Evolutionary conservation across 2,329 filamentous ascomycete species (phyloP).

Genomic region (Aureobasidium sp.): DNA sequence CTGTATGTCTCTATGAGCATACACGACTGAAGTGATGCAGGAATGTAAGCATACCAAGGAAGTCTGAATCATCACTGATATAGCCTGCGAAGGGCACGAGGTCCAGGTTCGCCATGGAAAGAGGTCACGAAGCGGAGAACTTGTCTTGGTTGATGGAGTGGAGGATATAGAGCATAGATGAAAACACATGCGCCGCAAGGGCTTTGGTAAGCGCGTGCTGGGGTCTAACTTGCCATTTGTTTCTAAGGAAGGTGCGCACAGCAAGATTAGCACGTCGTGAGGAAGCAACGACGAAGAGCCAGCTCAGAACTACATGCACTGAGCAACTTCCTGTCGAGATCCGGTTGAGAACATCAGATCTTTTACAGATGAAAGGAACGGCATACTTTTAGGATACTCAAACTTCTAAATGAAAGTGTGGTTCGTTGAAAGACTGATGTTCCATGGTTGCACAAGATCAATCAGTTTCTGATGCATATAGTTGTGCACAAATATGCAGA

Average conservation of each 20-base stretch:
- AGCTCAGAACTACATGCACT: not conserved
- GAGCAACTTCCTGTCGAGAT: no score
- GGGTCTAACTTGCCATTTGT: no score
- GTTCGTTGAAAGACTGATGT: not conserved
- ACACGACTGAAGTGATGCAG: not conserved
- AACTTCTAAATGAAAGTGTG: no score
- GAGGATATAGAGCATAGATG: not conserved
- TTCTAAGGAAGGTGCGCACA: not conserved
- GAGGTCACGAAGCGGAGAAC: not conserved
- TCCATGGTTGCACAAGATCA: not conserved
- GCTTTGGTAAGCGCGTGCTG: not conserved
- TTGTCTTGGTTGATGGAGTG: not conserved
- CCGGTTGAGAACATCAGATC: no score
- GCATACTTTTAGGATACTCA: no score
- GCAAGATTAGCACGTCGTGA: not conserved
- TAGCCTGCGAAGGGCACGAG: constrained; percentile 28
- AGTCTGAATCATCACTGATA: constrained; percentile 49
- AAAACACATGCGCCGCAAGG: not conserved
- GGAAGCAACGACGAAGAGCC: not conserved
- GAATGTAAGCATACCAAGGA: constrained; percentile 37
- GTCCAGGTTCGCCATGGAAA: not conserved
- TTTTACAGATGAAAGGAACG: no score
- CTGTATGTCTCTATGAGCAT: not conserved
- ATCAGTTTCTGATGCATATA: not conserved
- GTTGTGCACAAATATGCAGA: not conserved